These are phyloP conservation scores for Cladosporium phlei DNA, from an alignment of 2,329 filamentous ascomycete genomes.

Conservation along the genomic window DNA sequence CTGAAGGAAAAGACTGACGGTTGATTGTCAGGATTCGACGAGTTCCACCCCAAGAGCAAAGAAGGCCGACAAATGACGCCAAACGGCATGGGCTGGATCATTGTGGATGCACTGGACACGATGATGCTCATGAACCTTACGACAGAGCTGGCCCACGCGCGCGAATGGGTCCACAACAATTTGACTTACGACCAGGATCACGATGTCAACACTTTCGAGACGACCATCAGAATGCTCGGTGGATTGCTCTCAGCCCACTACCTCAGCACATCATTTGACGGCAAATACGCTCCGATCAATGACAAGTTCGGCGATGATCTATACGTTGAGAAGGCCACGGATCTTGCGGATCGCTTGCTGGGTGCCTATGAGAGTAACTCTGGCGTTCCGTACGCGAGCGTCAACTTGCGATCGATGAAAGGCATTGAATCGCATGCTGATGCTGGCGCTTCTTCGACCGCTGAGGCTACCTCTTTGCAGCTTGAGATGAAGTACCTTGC, in stretches of 20 bases:
- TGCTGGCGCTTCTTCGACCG: constrained; percentile 83
- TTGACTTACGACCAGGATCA: constrained; percentile 87
- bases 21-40: constrained; percentile 57
- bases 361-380: constrained; percentile 83
- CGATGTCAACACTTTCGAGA: constrained; percentile 96
- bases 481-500: constrained; percentile 96
- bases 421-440: constrained; percentile 80
- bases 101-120: constrained; percentile 91
- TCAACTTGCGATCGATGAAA: constrained; percentile 73
- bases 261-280: constrained; percentile 75
- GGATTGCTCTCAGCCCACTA: constrained; percentile 92
- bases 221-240: constrained; percentile 94
- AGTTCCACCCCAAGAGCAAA: constrained; percentile 80
- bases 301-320: constrained; percentile 77
- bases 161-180: constrained; percentile 79
- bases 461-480: constrained; percentile 87
- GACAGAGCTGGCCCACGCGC: constrained; percentile 72
- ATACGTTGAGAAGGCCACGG: constrained; percentile 92
- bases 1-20: constrained; percentile 13
- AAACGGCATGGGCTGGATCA: constrained; percentile 93
- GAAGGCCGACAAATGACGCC: constrained; percentile 77
- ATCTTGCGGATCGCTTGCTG: constrained; percentile 81
- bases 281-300: constrained; percentile 66
- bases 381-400: constrained; percentile 83
- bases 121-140: constrained; percentile 98